phyloP scores from a whole-genome alignment of 73 alveolate species.

The Stentor coeruleus region DNA sequence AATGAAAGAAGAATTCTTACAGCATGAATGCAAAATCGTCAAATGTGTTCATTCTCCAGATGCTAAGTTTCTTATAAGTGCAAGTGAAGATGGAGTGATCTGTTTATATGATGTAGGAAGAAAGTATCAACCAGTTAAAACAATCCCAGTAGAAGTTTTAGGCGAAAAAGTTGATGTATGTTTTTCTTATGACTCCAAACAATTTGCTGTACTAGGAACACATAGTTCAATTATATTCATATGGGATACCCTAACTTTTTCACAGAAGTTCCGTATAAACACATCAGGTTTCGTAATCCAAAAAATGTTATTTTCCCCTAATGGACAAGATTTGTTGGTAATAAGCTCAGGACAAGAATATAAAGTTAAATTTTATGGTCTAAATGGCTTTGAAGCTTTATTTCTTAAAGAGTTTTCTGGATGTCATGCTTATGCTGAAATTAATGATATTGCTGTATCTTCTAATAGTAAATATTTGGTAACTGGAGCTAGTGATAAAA shows the following conservation, averaged over 20 bases:
- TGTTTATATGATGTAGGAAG: conserved; percentile 51
- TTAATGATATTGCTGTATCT: conserved; percentile 51
- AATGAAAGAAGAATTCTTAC: conserved; percentile 54
- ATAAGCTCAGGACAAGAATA: conserved; percentile 39
- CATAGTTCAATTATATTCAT: conserved; percentile 25
- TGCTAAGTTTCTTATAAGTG: conserved; percentile 45
- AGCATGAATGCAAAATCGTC: conserved; percentile 42
- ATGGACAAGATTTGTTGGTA: conserved; percentile 42
- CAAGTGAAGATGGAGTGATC: conserved; percentile 63
- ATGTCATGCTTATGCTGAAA: conserved; percentile 63
- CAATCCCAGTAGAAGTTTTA: conserved; percentile 52
- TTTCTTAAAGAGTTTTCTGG: conserved; percentile 65
- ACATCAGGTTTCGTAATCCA: conserved; percentile 4
- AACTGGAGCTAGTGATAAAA: conserved; percentile 85
- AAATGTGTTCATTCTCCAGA: conserved; percentile 47
- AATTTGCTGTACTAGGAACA: conserved; percentile 22
- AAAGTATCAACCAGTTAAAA: conserved; percentile 63
- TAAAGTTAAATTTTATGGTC: conserved; percentile 44
- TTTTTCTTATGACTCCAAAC: conserved; percentile 5
- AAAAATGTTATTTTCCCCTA: background rate
- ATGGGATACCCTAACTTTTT: conserved; percentile 27
- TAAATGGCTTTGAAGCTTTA: conserved; percentile 57
- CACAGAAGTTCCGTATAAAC: conserved; percentile 26
- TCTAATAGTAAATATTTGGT: conserved; percentile 63
- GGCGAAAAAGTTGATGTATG: conserved; percentile 55